Evolutionary conservation across 1,284 basidiomycete genomes (phyloP), one percentile per base, ranked within the genome.

Genomic region (Malassezia caprae): DNA sequence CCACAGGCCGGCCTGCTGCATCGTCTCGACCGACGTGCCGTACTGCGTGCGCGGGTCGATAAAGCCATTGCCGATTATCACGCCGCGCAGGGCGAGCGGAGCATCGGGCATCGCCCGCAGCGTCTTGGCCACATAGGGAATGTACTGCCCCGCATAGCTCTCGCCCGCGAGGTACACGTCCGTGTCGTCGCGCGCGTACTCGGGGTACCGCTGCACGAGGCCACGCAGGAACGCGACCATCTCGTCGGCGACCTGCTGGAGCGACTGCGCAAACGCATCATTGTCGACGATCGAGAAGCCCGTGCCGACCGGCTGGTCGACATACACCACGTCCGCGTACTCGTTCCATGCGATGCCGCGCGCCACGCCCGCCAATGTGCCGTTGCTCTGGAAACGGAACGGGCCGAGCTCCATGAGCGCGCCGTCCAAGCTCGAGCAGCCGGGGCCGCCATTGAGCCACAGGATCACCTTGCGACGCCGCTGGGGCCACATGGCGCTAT

Each of bases 331-430:
- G 43, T 88, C 93, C n/a, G 88, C 86, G 72, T 93, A 98, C 75
- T 98, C 94, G 75, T 98, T 93, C 93, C 93, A 99, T 6, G 90
- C 90, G 24, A 90, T 90, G 31, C 91, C 85, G 7, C 83, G 79
- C 37, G 54, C 52, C 34, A 65, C 62, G 50, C 84, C 82, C 61
- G 82, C 82, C 55, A 96, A 80, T 13, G 85, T 84, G 23, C 86
- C 86, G n/a, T 85, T 78, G 6, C 83, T 84, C 76, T 88, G 85
- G 63, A 85, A 61, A 19, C 67, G 56, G 53, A 90, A 93, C 4
- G 93, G 91, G 0, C 93, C 93, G 19, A 93, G 80, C 71, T 99
- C 93, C 90, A 99, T 94, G 84, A 99, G 86, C 30, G 90, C 80
- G 5, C 93, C 93, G 68, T 98, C 93, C 72, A 98, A 96, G 2